These are phyloP conservation scores for Elongisporangium senticosum DNA, from an alignment of 352 stramenopile species.

Conservation along the genomic window DNA sequence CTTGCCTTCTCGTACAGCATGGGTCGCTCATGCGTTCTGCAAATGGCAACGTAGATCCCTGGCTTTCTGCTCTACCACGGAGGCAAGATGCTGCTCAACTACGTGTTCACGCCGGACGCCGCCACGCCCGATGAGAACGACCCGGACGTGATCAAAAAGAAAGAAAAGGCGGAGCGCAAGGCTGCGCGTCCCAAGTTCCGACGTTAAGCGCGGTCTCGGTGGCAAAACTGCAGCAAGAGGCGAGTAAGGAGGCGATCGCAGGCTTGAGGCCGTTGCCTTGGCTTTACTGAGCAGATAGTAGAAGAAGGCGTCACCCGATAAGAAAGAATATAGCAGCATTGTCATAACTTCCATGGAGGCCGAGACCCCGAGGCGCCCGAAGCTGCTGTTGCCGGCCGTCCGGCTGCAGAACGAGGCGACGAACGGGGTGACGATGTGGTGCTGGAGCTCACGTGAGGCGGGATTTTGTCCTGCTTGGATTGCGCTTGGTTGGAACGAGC, in stretches of 20 bases:
- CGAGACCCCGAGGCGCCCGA: constrained; percentile 4
- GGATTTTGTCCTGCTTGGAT: not conserved
- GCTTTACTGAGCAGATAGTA: not conserved
- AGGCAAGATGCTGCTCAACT: constrained; percentile 70
- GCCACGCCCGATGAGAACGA: constrained; percentile 44
- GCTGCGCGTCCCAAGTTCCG: constrained; percentile 49
- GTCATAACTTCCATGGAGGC: constrained; percentile 15
- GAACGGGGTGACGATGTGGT: not conserved
- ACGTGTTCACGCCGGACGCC: constrained; percentile 69
- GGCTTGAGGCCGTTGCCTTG: not conserved
- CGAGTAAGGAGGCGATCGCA: not conserved
- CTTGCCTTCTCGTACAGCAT: not conserved
- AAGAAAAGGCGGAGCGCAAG: constrained; percentile 73
- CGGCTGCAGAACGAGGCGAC: not conserved
- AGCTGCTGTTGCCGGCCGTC: not conserved
- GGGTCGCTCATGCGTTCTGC: not conserved
- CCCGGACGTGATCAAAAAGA: constrained; percentile 51
- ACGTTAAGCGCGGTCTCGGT: constrained; percentile 18
- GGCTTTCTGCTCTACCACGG: constrained; percentile 79
- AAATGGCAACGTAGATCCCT: constrained; percentile 46
- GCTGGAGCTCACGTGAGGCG: not conserved
- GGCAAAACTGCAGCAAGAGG: not conserved
- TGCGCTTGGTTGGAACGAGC: not conserved
- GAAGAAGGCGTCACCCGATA: not conserved
- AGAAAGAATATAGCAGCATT: not conserved